Evolutionary conservation across 2,329 filamentous ascomycete species (phyloP), one percentile per base, ranked within the genome.

Genomic region (Colletotrichum endophyticum): DNA sequence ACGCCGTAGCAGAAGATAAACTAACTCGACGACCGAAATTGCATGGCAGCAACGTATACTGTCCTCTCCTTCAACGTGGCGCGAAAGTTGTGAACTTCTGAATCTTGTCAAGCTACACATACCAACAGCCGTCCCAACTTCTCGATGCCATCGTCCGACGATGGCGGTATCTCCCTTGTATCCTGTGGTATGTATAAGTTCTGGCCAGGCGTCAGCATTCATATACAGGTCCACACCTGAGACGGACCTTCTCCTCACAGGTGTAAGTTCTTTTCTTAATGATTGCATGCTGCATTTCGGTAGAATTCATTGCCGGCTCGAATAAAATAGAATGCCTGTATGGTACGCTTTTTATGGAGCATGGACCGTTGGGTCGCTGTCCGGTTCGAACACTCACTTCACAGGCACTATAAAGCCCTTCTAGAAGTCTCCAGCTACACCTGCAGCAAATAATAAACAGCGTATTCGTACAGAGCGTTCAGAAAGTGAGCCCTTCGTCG

Each of bases 91-190:
- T n/a, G 9, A 49, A n/a, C 1, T 6, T 44, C 39, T 44, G 2
- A 11, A 44, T 19, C 16, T 19, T 44, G 16, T 19, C 36, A 44
- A 44, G 36, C 36, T 19, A 44, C 8, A 44, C 16, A 4, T 0
- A 8, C 36, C 36, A 44, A 19, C 36, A 16, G 16, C 16, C 8
- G 16, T 19, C 16, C 3, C 36, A 44, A 44, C 8, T 44, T 44
- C 36, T 44, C 36, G 5, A 49, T 49, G 0, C 7, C 9, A 22
- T 49, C 19, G 44, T 49, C 19, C 19, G 19, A 1, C 0, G 19
- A 22, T 22, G 8, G 5, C 15, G n/a, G 1, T 49, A 22, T 22
- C 44, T 0, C 1, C 44, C 3, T 0, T 0, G 39, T 49, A 49
- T 49, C 19, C 39, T 49, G 19, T 0, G 11, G 34, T 36, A 27